Evolutionary conservation across 2,329 filamentous ascomycete genomes (phyloP), one percentile per base, ranked within the genome.

Genomic region (Alternaria viburni): DNA sequence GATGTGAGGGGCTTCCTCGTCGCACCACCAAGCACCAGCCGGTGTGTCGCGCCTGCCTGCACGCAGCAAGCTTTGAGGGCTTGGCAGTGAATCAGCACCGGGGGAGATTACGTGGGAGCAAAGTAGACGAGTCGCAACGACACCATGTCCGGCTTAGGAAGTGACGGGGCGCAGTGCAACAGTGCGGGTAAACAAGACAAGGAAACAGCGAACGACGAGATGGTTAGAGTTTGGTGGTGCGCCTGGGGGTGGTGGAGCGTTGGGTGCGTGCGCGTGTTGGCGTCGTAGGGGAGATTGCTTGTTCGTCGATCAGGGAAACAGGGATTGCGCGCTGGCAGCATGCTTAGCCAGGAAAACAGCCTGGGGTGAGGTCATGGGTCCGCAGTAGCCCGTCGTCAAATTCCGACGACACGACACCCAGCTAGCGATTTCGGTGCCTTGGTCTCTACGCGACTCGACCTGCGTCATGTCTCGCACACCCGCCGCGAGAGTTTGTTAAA

Each of bases 21-120:
- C 65, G 66, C 68, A 65, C 66, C 64, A 59, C 59, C 54, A 61
- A 45, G 47, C 64, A 54, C 55, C 52, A 52, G 62, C 50, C 59
- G 57, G 44, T 62, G 59, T 52, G 71, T 68, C 64, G 68, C 65
- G 66, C 60, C 62, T 54, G 50, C 6, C 63, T 51, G 51, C 15
- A 41, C 36, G 36, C 36, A 50, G 64, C 57, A 51, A 60, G 57
- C 47, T 60, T 58, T 54, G 46, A 26, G 57, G 50, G 64, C 68
- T 66, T 69, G 69, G 62, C 69, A 68, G 66, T 60, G 67, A 60
- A 64, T 55, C 70, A 68, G 65, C 62, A 66, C 54, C 54, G 47
- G 54, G 59, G 62, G 62, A 51, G 26, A 68, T 72, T 76, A 75
- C 63, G 70, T 69, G 71, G 72, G 69, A 59, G 70, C 73, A 59